Base-by-base conservation (phyloP, 768 basidiomycete species). In the Leccinum disarticulatum region DNA sequence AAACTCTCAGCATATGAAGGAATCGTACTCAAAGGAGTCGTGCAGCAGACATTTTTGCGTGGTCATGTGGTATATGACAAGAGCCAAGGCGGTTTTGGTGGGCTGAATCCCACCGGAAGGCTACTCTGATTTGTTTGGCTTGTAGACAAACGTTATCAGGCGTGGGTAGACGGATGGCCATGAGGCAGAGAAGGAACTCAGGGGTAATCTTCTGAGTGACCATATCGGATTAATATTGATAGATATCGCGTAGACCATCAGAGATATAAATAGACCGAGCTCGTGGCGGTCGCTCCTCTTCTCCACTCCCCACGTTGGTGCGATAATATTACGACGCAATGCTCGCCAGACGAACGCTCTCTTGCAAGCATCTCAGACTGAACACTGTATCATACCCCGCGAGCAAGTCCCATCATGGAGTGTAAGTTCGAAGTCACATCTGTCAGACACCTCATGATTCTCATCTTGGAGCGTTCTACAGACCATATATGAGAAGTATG, bases 1-100 rank as follows among this genome's bases (percentile, higher is more conserved):
- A 95, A 95, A 74, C 68, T 97, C 19, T 91, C 92, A 4, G 91
- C 96, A 2, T 98, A 95, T 71, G 83, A 91, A 64, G 95, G 94
- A 5, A 77, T 83, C 66, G 79, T 68, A 17, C 79, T 97, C 48
- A 77, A 66, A 15, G 96, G 96, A 0, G 77, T 77, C n/a, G 91
- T 95, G 36, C 77, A 84, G 60, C 78, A 87, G 73, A 93, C 92
- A 0, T 91, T 83, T 71, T 76, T 98, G n/a, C 83, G 93, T 5
- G 95, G 94, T 2, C 65, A 70, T 17, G 71, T 89, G 49, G 82
- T 88, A 0, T 97, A 90, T 73, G 81, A 85, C 60, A 62, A 52
- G 50, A 52, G 36, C 31, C 59, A n/a, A 52, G 69, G 64, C n/a
- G 77, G 79, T 9, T 79, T 78, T 35, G 68, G 73, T 15, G 74